These are phyloP conservation scores for Penicillium griseofulvum DNA, from an alignment of 2,329 filamentous ascomycete species.

Conservation along the genomic window DNA sequence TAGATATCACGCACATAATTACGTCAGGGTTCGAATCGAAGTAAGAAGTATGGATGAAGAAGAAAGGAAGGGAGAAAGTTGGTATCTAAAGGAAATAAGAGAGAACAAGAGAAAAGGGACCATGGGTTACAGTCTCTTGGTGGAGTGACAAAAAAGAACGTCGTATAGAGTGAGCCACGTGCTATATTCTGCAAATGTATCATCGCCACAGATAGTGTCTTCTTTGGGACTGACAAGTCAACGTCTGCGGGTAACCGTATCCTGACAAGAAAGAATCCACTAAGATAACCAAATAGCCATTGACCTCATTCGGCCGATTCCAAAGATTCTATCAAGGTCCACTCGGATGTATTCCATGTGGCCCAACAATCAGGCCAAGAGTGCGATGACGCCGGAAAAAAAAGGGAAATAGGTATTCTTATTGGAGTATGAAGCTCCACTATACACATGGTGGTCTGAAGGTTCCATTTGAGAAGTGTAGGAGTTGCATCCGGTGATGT, in stretches of 20 bases:
- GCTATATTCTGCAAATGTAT: conserved; percentile 17
- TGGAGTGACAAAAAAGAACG: conserved; percentile 19
- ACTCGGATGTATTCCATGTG: conserved; percentile 14
- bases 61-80: neutral
- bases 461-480: conserved; percentile 21
- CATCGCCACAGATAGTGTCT: neutral
- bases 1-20: conserved; percentile 26
- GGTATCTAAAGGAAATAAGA: conserved; percentile 3
- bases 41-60: conserved; percentile 1
- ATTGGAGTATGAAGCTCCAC: conserved; percentile 1
- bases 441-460: neutral
- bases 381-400: conserved; percentile 5
- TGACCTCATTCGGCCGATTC: conserved; percentile 10
- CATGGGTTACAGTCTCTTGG: conserved; percentile 27
- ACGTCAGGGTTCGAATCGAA: conserved; percentile 25
- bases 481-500: conserved; percentile 33
- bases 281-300: neutral
- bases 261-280: neutral
- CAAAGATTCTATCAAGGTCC: neutral
- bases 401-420: neutral
- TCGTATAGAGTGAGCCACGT: conserved; percentile 10
- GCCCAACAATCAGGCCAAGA: conserved; percentile 10
- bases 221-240: neutral
- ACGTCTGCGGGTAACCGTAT: neutral
- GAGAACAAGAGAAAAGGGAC: conserved; percentile 3